These are phyloP conservation scores for Gypsophila paniculata DNA, from an alignment of 179 eudicot species.

Conservation along the genomic window DNA sequence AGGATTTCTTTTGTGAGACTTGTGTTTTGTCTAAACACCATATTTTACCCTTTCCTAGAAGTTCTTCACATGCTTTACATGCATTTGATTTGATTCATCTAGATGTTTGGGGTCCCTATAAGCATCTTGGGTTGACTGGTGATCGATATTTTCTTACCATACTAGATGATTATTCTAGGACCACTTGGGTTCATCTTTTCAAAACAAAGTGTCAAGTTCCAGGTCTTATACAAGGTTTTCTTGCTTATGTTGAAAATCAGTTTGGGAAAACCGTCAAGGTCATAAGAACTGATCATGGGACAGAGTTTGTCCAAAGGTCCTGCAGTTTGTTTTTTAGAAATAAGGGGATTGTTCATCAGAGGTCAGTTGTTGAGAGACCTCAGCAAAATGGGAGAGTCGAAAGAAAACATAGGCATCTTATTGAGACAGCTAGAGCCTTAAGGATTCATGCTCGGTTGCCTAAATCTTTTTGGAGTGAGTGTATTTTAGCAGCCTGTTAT, in stretches of 20 bases:
- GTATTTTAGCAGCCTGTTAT: neutral
- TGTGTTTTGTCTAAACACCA: neutral
- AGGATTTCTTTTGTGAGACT: neutral
- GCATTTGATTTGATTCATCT: neutral
- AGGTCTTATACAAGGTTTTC: neutral
- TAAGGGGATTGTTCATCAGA: neutral
- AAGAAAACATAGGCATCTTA: neutral
- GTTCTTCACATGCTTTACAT: no score
- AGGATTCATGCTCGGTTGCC: neutral
- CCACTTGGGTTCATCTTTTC: neutral
- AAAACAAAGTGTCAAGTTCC: neutral
- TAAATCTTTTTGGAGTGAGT: neutral
- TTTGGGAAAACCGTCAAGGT: neutral
- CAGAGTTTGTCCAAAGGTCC: neutral
- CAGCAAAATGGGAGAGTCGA: neutral
- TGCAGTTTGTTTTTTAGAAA: neutral
- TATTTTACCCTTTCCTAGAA: neutral
- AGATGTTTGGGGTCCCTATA: conserved; percentile 3
- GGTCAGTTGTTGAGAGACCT: neutral
- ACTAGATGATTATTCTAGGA: neutral
- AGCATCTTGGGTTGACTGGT: neutral
- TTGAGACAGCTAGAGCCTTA: neutral
- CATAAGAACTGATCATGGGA: neutral
- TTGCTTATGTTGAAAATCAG: neutral
- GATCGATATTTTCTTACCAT: neutral